Base-by-base conservation (phyloP, 192 early-diverging fungal species). In the Kickxella alabastrina region DNA sequence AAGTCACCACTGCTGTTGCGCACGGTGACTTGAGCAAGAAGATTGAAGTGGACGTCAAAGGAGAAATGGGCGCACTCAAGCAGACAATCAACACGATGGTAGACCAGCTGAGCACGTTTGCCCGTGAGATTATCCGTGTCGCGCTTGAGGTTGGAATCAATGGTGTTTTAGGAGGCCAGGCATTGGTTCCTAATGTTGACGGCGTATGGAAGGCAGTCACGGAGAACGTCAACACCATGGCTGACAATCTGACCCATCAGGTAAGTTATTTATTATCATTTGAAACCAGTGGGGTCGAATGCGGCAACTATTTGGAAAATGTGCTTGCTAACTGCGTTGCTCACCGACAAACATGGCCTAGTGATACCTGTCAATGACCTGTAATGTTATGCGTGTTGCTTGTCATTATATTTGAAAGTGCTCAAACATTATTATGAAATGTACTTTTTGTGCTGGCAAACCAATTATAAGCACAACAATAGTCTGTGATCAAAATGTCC, bases 201-300 rank as follows among this genome's bases (percentile, higher is more conserved):
- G 82, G 82, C 4, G 76, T 72, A 2, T 83, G 82, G 82, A 77
- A 76, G 36, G 52, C 75, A 14, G 53, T 83, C 1, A 81, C 79
- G 9, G 78, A 78, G 57, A 81, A 81, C 28, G 82, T 83, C 25
- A 83, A 83, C 63, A 68, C 58, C 2, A 83, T 83, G 82, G 79
- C 80, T 1, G 73, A 68, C 17, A 86, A 86, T 42, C 57, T 86
- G 26, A 86, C 84, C 0, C 64, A 75, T 43, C 84, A 86, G 48
- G 84, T 86, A 3, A 71, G 80, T 9, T 71, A 76, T 43, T n/a
- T n/a, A n/a, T n/a, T n/a, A n/a, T n/a, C n/a, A n/a, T n/a, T n/a
- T n/a, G n/a, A n/a, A n/a, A n/a, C n/a, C n/a, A n/a, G n/a, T n/a
- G n/a, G n/a, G n/a, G n/a, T n/a, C n/a, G n/a, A n/a, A n/a, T n/a